Base-by-base conservation (phyloP, 176 grass and related monocot species). In the Avena eriantha region DNA sequence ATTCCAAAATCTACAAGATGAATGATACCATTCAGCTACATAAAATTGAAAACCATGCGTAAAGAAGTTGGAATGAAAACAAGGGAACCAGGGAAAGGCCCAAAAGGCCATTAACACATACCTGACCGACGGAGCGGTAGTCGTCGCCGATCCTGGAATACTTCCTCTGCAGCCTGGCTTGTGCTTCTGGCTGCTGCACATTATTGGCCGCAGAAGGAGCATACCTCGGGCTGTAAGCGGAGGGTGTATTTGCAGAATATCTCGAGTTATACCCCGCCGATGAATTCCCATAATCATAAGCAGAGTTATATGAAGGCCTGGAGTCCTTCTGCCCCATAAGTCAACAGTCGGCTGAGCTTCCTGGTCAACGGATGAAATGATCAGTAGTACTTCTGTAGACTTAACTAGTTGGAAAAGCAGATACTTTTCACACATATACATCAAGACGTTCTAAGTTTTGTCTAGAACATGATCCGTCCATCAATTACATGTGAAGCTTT, bases 91-190 rank as follows among this genome's bases (percentile, higher is more conserved):
- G 17, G n/a, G 15, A 12, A 39, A 22, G 26, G 39, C 24, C 75
- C 0, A 41, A 43, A n/a, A 81, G 61, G 26, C 5, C 51, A 74
- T 53, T 4, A 15, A 66, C 23, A 46, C 77, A 86, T 90, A 98
- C 97, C 84, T 98, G 97, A 90, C 41, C 84, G 21, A 98, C 21
- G 80, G 97, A 91, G 7, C 76, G 76, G 86, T 93, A 98, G 70
- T 98, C 89, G 58, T 98, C 97, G 5, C 87, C 92, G 26, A 98
- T 98, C 90, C 84, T 91, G 6, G 93, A 85, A 65, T 94, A 95
- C 88, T 89, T 95, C 79, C 77, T 89, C 64, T 92, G 86, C 59
- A 94, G 70, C 69, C 90, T 95, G 64, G 69, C 91, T 0, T 83
- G 87, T 43, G 87, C 87, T 72, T 95, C 81, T 84, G 91, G 85